Evolutionary conservation across 2,329 filamentous ascomycete species (phyloP).

Genomic region (Colletotrichum liriopes): DNA sequence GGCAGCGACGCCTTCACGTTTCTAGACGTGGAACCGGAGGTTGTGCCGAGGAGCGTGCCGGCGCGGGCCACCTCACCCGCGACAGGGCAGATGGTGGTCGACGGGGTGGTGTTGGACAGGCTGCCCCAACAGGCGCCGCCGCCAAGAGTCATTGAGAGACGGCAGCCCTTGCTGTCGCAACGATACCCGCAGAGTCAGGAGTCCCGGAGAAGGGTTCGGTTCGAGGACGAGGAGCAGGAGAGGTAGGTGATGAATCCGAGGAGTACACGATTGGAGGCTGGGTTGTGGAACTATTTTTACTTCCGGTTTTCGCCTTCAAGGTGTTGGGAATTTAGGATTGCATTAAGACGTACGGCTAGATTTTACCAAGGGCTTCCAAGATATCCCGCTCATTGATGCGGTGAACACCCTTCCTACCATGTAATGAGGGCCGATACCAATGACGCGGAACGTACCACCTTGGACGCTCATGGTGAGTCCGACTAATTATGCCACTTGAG

Average conservation of each 20-base stretch:
- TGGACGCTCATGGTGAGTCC: not conserved
- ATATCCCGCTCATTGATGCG: too few relatives aligned
- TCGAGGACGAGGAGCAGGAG: not conserved
- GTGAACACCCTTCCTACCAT: too few relatives aligned
- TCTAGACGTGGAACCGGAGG: slow-evolving; percentile 11
- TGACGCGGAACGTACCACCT: not conserved
- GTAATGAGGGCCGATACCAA: not conserved
- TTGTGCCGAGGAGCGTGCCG: slow-evolving; percentile 34
- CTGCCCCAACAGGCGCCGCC: not conserved
- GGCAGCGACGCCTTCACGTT: not conserved
- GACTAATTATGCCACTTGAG: not conserved
- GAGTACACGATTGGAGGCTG: too few relatives aligned
- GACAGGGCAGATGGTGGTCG: not conserved
- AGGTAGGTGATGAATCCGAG: not conserved
- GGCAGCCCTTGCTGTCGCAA: not conserved
- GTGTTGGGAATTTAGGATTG: not conserved
- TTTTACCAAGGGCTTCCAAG: not conserved
- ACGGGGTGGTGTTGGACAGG: not conserved
- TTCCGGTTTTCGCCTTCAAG: not conserved
- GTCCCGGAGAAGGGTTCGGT: slow-evolving; percentile 3
- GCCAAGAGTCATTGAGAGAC: not conserved
- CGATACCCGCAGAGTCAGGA: slow-evolving; percentile 1
- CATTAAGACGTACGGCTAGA: not conserved
- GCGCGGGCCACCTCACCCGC: not conserved
- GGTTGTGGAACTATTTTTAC: not conserved